These are phyloP conservation scores for Nitzschia putrida DNA, from an alignment of 108 stramenopile species.

Conservation along the genomic window DNA sequence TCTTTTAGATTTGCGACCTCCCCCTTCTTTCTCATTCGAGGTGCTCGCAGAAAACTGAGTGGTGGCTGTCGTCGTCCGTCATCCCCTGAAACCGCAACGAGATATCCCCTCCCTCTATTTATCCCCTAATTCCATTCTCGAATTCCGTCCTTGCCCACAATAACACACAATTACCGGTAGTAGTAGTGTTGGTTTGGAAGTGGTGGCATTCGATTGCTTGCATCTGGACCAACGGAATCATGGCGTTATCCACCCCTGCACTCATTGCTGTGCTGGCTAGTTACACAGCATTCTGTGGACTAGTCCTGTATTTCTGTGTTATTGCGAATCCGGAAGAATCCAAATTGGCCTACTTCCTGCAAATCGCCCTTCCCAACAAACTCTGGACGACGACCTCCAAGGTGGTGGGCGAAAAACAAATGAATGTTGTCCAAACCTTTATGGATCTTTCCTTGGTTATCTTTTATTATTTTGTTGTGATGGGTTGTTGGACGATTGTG, in stretches of 20 bases:
- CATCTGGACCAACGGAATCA: background rate
- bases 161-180: too few relatives aligned
- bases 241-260: conserved; percentile 11
- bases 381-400: conserved; percentile 3
- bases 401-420: conserved; percentile 26
- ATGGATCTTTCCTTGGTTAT: conserved; percentile 34
- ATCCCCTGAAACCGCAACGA: too few relatives aligned
- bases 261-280: conserved; percentile 16
- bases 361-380: conserved; percentile 34
- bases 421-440: conserved; percentile 28
- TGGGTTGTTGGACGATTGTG: conserved; percentile 76
- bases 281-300: conserved; percentile 17
- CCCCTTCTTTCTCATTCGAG: too few relatives aligned
- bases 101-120: too few relatives aligned
- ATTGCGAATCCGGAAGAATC: conserved; percentile 42
- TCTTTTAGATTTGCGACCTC: too few relatives aligned
- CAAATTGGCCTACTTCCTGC: conserved; percentile 37
- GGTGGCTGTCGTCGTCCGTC: too few relatives aligned
- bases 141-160: too few relatives aligned
- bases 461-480: conserved; percentile 61
- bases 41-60: too few relatives aligned
- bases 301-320: conserved; percentile 46
- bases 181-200: too few relatives aligned
- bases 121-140: too few relatives aligned
- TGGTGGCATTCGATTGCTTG: too few relatives aligned